These are phyloP conservation scores for Chlamydomonas urium DNA, from an alignment of 139 green algal genomes.

Conservation along the genomic window DNA sequence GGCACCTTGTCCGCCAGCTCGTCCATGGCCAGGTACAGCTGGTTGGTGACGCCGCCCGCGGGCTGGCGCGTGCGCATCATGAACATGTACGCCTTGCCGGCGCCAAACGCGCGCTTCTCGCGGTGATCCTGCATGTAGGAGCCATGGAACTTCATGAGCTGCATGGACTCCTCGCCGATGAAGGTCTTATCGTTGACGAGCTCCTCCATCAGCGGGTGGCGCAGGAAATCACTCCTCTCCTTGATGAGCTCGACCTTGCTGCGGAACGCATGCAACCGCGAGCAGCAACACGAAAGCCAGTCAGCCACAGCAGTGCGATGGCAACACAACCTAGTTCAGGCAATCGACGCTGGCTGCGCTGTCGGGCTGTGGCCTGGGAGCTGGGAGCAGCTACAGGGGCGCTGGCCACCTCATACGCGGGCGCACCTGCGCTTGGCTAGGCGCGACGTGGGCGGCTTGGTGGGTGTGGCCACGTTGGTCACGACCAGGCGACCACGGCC, in stretches of 20 bases:
- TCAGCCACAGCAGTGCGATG: constrained; percentile 47
- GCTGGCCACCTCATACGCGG: no score
- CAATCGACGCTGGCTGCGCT: constrained; percentile 66
- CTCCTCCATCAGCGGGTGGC: constrained; percentile 96
- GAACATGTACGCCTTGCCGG: constrained; percentile 97
- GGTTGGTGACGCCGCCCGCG: constrained; percentile 82
- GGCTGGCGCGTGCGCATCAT: constrained; percentile 99
- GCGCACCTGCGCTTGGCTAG: constrained; percentile 71
- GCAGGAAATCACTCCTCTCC: constrained; percentile 91
- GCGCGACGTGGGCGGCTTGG: constrained; percentile 62
- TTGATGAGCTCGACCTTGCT: constrained; percentile 97
- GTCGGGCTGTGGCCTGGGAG: constrained; percentile 74
- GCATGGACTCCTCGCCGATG: constrained; percentile 85
- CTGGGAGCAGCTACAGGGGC: no score
- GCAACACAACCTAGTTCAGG: not conserved
- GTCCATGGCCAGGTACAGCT: constrained; percentile 98
- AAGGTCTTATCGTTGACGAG: constrained; percentile 74
- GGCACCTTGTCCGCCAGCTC: constrained; percentile 90
- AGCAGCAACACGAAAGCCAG: no score
- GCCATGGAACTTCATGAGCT: constrained; percentile 99
- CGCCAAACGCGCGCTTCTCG: constrained; percentile 87
- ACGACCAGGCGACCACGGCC: constrained; percentile 3
- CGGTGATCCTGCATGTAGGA: constrained; percentile 96
- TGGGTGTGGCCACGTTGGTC: constrained; percentile 66
- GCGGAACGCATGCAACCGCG: no score